Base-by-base conservation (phyloP, 768 basidiomycete genomes). In the Naganishia randhawae region DNA sequence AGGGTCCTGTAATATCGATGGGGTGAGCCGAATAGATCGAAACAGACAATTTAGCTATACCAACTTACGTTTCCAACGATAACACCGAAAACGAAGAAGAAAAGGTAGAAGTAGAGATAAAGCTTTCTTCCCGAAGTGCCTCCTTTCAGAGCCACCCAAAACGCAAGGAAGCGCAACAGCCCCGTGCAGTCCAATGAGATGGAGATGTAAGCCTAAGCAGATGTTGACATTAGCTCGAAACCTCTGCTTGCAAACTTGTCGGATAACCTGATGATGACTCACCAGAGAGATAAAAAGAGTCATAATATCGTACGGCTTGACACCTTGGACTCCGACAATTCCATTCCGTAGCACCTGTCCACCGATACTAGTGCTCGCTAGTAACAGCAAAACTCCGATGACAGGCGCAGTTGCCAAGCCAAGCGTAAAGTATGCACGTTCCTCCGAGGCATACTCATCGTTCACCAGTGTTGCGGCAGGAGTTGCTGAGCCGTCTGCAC, bases 281-380 rank as follows among this genome's bases (percentile, higher is more conserved):
- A 82, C 92, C 55, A 96, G 83, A 2, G 89, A 91, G 73, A 92
- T 87, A 81, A 98, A 97, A 0, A 98, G 82, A 29, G 91, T 90
- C 78, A 98, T 85, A 71, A 98, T 93, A 76, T 96, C 91, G 75
- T 93, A 90, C 0, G 94, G 94, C 72, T 89, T 86, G 29, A 97
- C 85, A 3, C 88, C 88, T 68, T 88, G 87, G 0, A 84, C 83
- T 7, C 89, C 89, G 13, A 94, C 86, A 63, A 95, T 91, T 0
- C 94, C 94, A 68, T 85, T 80, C 17, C 87, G 84, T 42, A 95
- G 84, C 11, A 84, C 85, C 0, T 71, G 32, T 0, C 82, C 81
- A 31, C 76, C 74, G 22, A 84, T 83, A 55, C 78, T 78, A 13
- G 76, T 78, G 1, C 76, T 79, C 0, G 80, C 79, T 13, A 83